phyloP scores from a whole-genome alignment of 352 stramenopile genomes.

The Phytopythium aichiense region DNA sequence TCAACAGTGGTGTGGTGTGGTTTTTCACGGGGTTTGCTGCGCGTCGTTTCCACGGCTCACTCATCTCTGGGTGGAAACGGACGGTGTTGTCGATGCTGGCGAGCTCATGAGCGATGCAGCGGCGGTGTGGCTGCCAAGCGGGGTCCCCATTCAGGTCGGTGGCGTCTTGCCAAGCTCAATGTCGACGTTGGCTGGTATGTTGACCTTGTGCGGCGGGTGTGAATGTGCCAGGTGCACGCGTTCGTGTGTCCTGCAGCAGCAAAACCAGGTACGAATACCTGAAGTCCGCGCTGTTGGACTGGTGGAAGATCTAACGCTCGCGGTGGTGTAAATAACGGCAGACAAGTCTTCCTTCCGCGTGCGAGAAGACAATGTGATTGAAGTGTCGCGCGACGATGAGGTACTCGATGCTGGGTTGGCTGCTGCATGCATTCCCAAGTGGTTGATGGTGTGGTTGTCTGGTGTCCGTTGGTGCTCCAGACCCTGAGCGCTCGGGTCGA shows the following conservation, averaged over 20 bases:
- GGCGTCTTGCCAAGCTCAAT: neutral
- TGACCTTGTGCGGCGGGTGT: neutral
- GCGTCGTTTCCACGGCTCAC: too few species aligned
- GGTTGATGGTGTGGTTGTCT: neutral
- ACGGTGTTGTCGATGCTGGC: too few species aligned
- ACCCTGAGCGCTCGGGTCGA: conserved; percentile 1
- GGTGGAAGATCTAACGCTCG: neutral
- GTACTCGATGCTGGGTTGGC: conserved; percentile 10
- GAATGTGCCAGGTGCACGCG: conserved; percentile 20
- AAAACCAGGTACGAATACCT: conserved; percentile 16
- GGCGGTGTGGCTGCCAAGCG: neutral
- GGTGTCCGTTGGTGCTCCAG: neutral
- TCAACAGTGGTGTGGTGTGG: too few species aligned
- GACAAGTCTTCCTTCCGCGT: conserved; percentile 39
- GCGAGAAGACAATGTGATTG: conserved; percentile 36
- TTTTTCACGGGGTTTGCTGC: too few species aligned
- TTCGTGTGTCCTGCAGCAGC: conserved; percentile 13
- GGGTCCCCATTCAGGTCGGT: conserved; percentile 4
- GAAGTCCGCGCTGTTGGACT: neutral
- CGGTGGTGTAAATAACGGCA: neutral
- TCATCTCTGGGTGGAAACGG: too few species aligned
- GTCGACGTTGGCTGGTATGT: neutral
- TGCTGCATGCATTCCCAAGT: neutral
- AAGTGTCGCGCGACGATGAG: conserved; percentile 27
- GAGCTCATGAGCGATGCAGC: neutral